These are phyloP conservation scores for Fusarium bulbicola DNA, from an alignment of 2,329 filamentous ascomycete species.

Conservation along the genomic window DNA sequence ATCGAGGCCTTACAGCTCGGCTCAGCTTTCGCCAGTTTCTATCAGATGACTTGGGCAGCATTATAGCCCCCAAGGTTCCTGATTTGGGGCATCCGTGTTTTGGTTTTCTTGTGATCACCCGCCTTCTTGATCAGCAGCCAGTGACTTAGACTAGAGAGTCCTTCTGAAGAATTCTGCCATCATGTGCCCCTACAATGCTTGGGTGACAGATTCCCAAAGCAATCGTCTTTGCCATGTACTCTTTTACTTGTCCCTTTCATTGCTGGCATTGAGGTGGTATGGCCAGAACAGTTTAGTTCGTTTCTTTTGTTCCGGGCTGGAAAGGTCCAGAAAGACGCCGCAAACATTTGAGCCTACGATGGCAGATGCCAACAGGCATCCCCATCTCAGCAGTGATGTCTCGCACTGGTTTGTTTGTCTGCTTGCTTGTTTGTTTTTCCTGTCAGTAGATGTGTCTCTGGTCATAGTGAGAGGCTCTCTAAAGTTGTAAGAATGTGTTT, in stretches of 20 bases:
- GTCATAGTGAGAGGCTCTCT: neutral
- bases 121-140: neutral
- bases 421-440: too few relatives aligned
- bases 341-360: neutral
- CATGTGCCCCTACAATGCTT: conserved; percentile 22
- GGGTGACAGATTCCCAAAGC: conserved; percentile 11
- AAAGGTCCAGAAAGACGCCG: neutral
- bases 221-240: neutral
- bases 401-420: neutral
- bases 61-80: neutral
- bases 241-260: conserved; percentile 18
- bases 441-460: neutral
- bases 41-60: conserved; percentile 22
- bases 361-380: neutral
- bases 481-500: neutral
- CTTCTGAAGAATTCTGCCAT: conserved; percentile 7
- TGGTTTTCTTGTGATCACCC: neutral
- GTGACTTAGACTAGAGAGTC: neutral
- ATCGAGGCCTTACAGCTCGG: conserved; percentile 16
- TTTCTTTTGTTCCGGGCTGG: neutral
- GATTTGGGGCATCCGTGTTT: neutral
- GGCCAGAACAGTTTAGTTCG: neutral
- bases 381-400: neutral
- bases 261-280: neutral
- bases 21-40: conserved; percentile 2